Base-by-base conservation (phyloP, 345 rosid genomes). In the Bruguiera gymnorhiza region DNA sequence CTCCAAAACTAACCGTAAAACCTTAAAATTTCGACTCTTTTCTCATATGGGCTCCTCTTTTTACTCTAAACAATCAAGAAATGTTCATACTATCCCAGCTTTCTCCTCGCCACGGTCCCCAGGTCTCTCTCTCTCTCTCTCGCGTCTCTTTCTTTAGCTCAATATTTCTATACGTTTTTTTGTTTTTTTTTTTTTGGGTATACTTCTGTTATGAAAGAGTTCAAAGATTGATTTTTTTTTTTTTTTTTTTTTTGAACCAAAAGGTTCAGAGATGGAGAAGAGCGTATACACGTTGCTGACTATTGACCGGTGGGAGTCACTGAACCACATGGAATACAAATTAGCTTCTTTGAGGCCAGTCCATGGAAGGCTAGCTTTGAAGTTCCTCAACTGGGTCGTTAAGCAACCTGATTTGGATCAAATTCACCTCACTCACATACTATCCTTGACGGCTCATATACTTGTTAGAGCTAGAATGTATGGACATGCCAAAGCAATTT, bases 401-500 rank as follows among this genome's bases (percentile, higher is more conserved):
- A 80, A 71, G 71, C 93, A 86, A 62, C 88, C 91, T 50, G 91
- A 90, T 82, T 76, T 94, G 76, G 90, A 89, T 72, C 70, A 67
- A 73, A 57, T 57, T 70, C 89, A 89, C 67, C 83, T 86, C 58
- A 74, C 83, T 66, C 92, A 88, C 67, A 20, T 93, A 19, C 63
- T 84, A 36, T 86, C 90, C 24, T 68, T 93, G 13, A 91, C 96
- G 50, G 72, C 80, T 6, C 96, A 88, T 79, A 70, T 91, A 64
- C 92, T 93, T 51, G 85, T 87, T 54, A 83, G 88, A 82, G 96
- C 98, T 76, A 86, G 91, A 79, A 88, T 93, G 96, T 83, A 89
- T 69, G 86, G 77, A 18, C 78, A 81, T 66, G 91, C 91, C 68
- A 89, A 83, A 60, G 74, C 82, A 43, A 79, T 88, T 48, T 76